These are phyloP conservation scores for Thermomucor indicae-seudaticae DNA, from an alignment of 371 early-diverging fungal genomes.

Conservation along the genomic window DNA sequence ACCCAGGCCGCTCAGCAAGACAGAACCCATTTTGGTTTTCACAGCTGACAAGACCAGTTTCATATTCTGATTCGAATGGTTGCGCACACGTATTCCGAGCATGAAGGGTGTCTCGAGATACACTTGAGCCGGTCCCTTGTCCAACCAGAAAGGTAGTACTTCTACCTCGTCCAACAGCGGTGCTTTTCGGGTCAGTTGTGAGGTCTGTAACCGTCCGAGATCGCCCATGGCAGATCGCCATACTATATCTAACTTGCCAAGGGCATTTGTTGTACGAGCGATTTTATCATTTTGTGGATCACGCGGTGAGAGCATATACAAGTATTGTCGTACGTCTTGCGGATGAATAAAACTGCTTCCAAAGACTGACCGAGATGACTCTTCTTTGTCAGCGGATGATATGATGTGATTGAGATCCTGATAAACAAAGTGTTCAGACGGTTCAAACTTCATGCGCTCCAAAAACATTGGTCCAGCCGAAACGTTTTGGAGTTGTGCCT, in stretches of 20 bases:
- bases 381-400: not conserved
- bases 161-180: slow-evolving; percentile 75
- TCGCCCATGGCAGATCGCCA: slow-evolving; percentile 91
- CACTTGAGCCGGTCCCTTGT: slow-evolving; percentile 23
- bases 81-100: slow-evolving; percentile 52
- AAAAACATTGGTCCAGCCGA: slow-evolving; percentile 77
- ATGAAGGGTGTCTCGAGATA: slow-evolving; percentile 63
- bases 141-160: slow-evolving; percentile 55
- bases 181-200: slow-evolving; percentile 83
- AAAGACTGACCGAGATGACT: slow-evolving; percentile 42
- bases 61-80: slow-evolving; percentile 58
- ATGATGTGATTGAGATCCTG: slow-evolving; percentile 61
- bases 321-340: slow-evolving; percentile 85
- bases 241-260: slow-evolving; percentile 92
- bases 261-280: slow-evolving; percentile 70
- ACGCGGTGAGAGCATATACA: slow-evolving; percentile 78
- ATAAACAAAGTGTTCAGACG: slow-evolving; percentile 66
- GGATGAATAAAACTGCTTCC: slow-evolving; percentile 61
- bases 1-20: slow-evolving; percentile 73
- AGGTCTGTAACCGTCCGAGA: slow-evolving; percentile 90
- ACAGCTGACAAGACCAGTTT: slow-evolving; percentile 64
- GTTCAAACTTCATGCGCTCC: slow-evolving; percentile 86
- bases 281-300: slow-evolving; percentile 49
- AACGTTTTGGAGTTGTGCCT: slow-evolving; percentile 92
- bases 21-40: slow-evolving; percentile 77